Evolutionary conservation across 176 grass and related monocot species (phyloP), one percentile per base, ranked within the genome.

Genomic region (Pharus latifolius): DNA sequence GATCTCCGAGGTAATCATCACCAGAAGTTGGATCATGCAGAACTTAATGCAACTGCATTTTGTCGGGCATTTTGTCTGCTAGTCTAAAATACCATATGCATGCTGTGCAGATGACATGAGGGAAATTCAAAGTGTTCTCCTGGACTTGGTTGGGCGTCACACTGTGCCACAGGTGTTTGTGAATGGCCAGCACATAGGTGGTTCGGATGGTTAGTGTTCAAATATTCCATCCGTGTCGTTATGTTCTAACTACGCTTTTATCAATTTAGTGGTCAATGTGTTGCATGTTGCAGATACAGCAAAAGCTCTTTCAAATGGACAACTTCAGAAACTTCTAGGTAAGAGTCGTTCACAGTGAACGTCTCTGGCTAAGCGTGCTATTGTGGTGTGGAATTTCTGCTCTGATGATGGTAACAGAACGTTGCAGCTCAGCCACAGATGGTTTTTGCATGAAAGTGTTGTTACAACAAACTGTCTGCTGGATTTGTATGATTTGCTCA

Each of bases 121-220:
- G 50, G 86, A 88, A 40, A 97, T 92, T 80, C 89, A 97, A 79
- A 76, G 73, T 80, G 74, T 92, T 63, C 89, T 97, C 82, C 74
- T 92, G 50, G 89, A 97, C 70, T 71, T 90, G 62, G 54, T 97
- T 83, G 93, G 93, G 5, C 89, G 70, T 14, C 64, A n/a, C 50
- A 92, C 85, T 9, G 93, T 97, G 67, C 93, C 89, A 28, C 93
- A 97, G 83, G 93, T 92, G 70, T 97, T 90, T 79, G 78, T 97
- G 60, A 85, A 97, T 72, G 89, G 93, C 52, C 77, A 87, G 45
- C 89, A 97, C 54, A 52, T 97, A 58, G 93, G 93, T 82, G 93
- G 88, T 46, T 90, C 88, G 40, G 93, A 97, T 60, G 85, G 92
- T 96, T 58, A 42, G 85, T 62, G 56, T 72, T 28, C 24, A 47